Evolutionary conservation across 1,284 basidiomycete species (phyloP).

Genomic region (Ceratobasidium sp.): DNA sequence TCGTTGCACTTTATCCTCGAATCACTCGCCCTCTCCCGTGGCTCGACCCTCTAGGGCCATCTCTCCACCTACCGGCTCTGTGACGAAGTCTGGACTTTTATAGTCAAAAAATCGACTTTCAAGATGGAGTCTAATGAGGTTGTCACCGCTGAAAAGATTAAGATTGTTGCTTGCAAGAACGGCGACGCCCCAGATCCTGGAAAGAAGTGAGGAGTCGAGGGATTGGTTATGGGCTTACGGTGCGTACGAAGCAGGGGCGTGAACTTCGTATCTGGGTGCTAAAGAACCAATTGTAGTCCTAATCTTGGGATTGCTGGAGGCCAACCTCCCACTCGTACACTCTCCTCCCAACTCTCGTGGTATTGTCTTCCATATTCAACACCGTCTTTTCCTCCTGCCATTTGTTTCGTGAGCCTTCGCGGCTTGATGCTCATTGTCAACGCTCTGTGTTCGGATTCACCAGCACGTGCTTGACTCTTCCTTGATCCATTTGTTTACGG

Average conservation of each 20-base stretch:
- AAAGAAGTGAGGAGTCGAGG: conserved; percentile 65
- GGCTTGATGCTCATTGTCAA: not conserved
- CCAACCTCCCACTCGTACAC: too few relatives aligned
- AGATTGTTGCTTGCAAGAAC: conserved; percentile 96
- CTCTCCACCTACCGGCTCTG: conserved; percentile 92
- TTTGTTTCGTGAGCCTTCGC: not conserved
- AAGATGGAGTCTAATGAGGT: conserved; percentile 93
- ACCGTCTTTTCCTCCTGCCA: not conserved
- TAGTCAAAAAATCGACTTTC: conserved; percentile 90
- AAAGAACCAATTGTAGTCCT: not conserved
- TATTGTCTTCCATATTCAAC: not conserved
- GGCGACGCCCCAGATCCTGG: conserved; percentile 83
- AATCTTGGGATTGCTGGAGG: not conserved
- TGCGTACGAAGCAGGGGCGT: not conserved
- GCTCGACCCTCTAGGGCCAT: conserved; percentile 77
- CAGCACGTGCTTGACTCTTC: not conserved
- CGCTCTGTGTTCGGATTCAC: not conserved
- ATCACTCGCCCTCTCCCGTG: not conserved
- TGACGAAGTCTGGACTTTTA: conserved; percentile 98
- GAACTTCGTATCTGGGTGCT: not conserved
- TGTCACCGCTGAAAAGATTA: conserved; percentile 83
- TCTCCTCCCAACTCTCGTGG: not conserved
- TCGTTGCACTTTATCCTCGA: not conserved
- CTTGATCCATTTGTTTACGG: not conserved
- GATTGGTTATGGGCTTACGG: conserved; percentile 6